phyloP scores from a whole-genome alignment of 441 rosid genomes.

The Brassica balearica region DNA sequence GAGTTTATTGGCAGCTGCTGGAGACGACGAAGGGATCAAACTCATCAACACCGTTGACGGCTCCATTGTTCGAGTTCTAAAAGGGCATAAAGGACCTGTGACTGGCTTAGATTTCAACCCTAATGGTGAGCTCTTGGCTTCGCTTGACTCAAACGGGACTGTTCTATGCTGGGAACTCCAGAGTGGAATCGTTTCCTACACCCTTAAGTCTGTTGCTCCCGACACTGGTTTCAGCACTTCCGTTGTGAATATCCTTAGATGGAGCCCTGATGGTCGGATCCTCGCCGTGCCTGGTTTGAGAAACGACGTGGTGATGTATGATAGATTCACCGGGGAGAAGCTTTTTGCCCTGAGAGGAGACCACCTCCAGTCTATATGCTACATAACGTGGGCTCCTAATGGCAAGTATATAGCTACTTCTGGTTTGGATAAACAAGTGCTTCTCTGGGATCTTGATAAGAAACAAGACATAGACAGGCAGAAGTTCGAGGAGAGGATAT shows the following conservation, averaged over 20 bases:
- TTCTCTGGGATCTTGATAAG: constrained; percentile 88
- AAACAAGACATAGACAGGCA: constrained; percentile 90
- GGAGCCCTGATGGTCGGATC: constrained; percentile 96
- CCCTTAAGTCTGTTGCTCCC: constrained; percentile 75
- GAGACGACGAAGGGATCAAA: constrained; percentile 97
- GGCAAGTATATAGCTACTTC: constrained; percentile 95
- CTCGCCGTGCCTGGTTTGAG: constrained; percentile 87
- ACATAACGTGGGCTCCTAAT: constrained; percentile 87
- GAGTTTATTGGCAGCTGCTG: constrained; percentile 92
- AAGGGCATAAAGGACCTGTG: constrained; percentile 86
- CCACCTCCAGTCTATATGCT: constrained; percentile 74
- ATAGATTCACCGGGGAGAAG: constrained; percentile 92
- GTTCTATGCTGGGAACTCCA: constrained; percentile 88
- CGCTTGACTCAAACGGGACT: constrained; percentile 84
- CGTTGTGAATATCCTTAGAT: constrained; percentile 64
- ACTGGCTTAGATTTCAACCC: constrained; percentile 89
- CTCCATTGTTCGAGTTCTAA: constrained; percentile 85
- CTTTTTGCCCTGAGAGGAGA: constrained; percentile 81
- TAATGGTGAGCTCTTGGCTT: constrained; percentile 76
- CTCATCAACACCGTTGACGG: constrained; percentile 93
- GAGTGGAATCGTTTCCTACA: constrained; percentile 65
- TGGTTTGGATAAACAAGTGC: constrained; percentile 81
- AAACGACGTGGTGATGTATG: constrained; percentile 92
- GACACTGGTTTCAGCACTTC: constrained; percentile 67
- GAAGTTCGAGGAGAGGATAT: constrained; percentile 73